These are phyloP conservation scores for Baorangia bicolor DNA, from an alignment of 768 basidiomycete genomes.

Conservation along the genomic window DNA sequence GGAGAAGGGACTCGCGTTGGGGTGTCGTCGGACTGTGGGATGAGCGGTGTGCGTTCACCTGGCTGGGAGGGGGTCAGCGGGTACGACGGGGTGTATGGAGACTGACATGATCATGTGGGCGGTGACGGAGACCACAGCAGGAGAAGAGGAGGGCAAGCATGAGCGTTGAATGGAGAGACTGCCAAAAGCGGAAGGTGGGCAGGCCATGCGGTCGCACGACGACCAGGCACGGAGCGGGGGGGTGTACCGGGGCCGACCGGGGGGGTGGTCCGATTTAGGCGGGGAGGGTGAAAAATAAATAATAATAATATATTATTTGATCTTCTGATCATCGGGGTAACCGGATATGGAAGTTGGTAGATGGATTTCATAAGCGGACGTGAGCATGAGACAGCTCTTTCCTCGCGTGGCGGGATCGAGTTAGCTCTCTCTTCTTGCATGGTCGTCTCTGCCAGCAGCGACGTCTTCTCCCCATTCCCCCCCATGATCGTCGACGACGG, in stretches of 20 bases:
- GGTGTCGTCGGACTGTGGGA: conserved; percentile 25
- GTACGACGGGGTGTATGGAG: not conserved
- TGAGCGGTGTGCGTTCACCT: conserved; percentile 29
- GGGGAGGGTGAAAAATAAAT: conserved; percentile 14
- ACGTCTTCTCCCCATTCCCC: conserved; percentile 58
- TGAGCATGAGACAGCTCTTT: conserved; percentile 40
- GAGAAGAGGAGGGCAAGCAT: conserved; percentile 31
- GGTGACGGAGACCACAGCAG: conserved; percentile 29
- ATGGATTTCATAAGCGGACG: conserved; percentile 39
- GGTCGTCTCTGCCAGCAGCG: conserved; percentile 56
- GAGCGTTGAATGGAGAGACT: conserved; percentile 4
- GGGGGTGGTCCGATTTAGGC: conserved; percentile 29
- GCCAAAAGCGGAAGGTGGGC: conserved; percentile 5
- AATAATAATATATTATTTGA: conserved; percentile 16
- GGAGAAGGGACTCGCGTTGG: conserved; percentile 22
- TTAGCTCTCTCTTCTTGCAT: conserved; percentile 40
- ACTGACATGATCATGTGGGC: conserved; percentile 21
- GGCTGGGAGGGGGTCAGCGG: conserved; percentile 9
- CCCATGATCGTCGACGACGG: conserved; percentile 60
- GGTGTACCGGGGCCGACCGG: conserved; percentile 22
- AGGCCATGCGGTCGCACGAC: conserved; percentile 16
- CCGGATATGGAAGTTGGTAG: conserved; percentile 25
- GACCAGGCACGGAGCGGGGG: conserved; percentile 32
- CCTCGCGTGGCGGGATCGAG: conserved; percentile 42
- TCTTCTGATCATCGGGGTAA: conserved; percentile 34